Percentiles rank a stretch among this genome's conserved stretches.
Conservation (phyloP, 495 filamentous ascomycete genomes). For the Daldinia caldariorum region DNA sequence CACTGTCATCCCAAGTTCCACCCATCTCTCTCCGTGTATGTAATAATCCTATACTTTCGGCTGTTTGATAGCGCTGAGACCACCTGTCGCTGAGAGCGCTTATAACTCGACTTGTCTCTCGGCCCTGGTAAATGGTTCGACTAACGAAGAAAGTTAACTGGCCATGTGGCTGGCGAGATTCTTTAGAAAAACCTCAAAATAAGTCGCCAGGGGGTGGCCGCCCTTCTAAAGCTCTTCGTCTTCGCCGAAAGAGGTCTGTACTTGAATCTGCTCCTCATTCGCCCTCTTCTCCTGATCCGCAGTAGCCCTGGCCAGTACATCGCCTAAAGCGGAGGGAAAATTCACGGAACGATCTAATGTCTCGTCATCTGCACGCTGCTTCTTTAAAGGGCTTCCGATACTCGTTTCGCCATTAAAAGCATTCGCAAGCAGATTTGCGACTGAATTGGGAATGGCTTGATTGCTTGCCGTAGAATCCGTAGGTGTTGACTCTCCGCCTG, state of each 20-base stretch:
- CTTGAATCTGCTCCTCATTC: slow-evolving; percentile 42
- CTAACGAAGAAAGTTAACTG: not conserved
- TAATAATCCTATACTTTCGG: not conserved
- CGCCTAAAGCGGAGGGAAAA: slow-evolving; percentile 56
- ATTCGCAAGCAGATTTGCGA: slow-evolving; percentile 57
- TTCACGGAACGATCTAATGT: slow-evolving; percentile 59
- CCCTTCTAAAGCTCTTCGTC: slow-evolving; percentile 57
- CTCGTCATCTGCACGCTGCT: slow-evolving; percentile 76
- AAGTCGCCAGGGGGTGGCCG: not conserved
- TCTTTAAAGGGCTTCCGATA: slow-evolving; percentile 85
- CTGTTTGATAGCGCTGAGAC: not conserved
- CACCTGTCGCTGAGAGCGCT: slow-evolving; percentile 1
- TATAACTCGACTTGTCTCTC: not conserved
- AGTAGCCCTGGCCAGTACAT: slow-evolving; percentile 57
- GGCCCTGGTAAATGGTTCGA: not conserved
- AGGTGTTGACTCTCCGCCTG: slow-evolving; percentile 48
- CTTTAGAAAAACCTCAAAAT: not conserved
- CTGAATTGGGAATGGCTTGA: slow-evolving; percentile 44
- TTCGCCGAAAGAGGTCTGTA: slow-evolving; percentile 41
- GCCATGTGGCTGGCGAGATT: not conserved
- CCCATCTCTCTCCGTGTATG: not conserved
- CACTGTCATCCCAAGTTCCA: not conserved
- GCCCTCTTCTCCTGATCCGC: slow-evolving; percentile 52
- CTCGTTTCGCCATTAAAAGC: slow-evolving; percentile 61
- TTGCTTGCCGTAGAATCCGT: slow-evolving; percentile 50